Percentiles rank a stretch among this genome's conserved stretches.
Conservation (phyloP, 306 rosid genomes). For the Hippophae gyantsensis region DNA sequence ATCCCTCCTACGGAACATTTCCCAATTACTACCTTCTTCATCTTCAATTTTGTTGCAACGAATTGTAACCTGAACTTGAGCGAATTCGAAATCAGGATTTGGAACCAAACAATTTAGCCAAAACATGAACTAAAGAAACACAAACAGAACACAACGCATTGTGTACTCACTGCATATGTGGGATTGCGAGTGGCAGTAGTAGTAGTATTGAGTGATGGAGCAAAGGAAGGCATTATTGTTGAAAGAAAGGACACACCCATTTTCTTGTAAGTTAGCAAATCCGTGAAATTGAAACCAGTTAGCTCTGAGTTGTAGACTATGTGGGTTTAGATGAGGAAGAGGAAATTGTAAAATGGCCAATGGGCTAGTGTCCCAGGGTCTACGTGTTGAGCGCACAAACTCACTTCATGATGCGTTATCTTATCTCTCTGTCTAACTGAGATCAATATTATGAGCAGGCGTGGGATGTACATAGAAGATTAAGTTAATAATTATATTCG, state of each 20-base stretch:
- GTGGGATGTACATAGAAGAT: too few relatives aligned
- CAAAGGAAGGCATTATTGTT: slow-evolving; percentile 31
- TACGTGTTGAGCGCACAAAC: too few relatives aligned
- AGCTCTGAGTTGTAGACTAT: too few relatives aligned
- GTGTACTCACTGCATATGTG: slow-evolving; percentile 43
- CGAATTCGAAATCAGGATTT: neutral
- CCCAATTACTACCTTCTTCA: slow-evolving; percentile 28
- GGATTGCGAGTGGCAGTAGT: slow-evolving; percentile 27
- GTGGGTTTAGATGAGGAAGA: too few relatives aligned
- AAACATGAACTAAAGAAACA: neutral
- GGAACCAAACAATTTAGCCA: neutral
- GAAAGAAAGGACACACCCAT: slow-evolving; percentile 74
- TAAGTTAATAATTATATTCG: too few relatives aligned
- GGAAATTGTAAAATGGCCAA: too few relatives aligned
- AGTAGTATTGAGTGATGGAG: slow-evolving; percentile 20
- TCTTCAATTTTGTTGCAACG: slow-evolving; percentile 40
- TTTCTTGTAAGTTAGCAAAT: neutral
- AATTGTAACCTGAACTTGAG: slow-evolving; percentile 37
- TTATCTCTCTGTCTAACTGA: too few relatives aligned
- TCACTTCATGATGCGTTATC: too few relatives aligned
- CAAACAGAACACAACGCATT: neutral
- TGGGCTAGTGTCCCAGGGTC: too few relatives aligned
- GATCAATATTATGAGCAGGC: too few relatives aligned
- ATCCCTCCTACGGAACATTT: slow-evolving; percentile 33
- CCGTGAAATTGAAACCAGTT: too few relatives aligned